Percentiles rank a stretch among this genome's conserved stretches.
Conservation (phyloP, 495 filamentous ascomycete genomes). For the Bombardia bombarda region DNA sequence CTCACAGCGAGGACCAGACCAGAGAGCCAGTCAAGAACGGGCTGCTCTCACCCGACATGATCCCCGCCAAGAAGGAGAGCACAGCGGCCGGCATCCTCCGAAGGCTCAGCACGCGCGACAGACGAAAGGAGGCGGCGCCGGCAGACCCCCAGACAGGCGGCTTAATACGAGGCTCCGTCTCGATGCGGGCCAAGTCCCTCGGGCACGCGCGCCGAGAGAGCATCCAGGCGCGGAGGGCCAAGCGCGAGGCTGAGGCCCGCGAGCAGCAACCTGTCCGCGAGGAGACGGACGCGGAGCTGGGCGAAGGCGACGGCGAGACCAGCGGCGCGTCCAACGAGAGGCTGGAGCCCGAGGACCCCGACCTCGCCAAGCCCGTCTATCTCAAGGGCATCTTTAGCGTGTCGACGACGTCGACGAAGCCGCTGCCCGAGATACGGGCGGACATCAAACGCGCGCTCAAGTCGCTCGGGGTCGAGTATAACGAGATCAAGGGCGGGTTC, state of each 20-base stretch:
- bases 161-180: slow-evolving; percentile 36
- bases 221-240: slow-evolving; percentile 71
- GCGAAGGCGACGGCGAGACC: slow-evolving; percentile 24
- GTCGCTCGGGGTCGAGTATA: slow-evolving; percentile 80
- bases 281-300: slow-evolving; percentile 62
- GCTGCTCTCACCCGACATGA: slow-evolving; percentile 53
- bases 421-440: slow-evolving; percentile 70
- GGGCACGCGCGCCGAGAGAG: slow-evolving; percentile 86
- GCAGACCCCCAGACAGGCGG: slow-evolving; percentile 29
- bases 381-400: slow-evolving; percentile 98
- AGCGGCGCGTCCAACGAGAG: slow-evolving; percentile 46
- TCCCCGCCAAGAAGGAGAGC: slow-evolving; percentile 72
- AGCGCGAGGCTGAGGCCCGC: slow-evolving; percentile 42
- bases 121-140: slow-evolving; percentile 51
- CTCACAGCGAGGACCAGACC: slow-evolving; percentile 92
- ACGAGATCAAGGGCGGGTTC: slow-evolving; percentile 91
- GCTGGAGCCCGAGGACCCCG: slow-evolving; percentile 43
- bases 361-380: slow-evolving; percentile 82
- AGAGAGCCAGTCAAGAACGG: slow-evolving; percentile 66
- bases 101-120: slow-evolving; percentile 80
- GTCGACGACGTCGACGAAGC: slow-evolving; percentile 89
- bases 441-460: slow-evolving; percentile 90
- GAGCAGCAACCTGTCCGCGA: slow-evolving; percentile 49
- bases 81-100: slow-evolving; percentile 79
- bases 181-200: slow-evolving; percentile 78